Conservation (phyloP, 768 basidiomycete species). For the Mycena chlorophos region DNA sequence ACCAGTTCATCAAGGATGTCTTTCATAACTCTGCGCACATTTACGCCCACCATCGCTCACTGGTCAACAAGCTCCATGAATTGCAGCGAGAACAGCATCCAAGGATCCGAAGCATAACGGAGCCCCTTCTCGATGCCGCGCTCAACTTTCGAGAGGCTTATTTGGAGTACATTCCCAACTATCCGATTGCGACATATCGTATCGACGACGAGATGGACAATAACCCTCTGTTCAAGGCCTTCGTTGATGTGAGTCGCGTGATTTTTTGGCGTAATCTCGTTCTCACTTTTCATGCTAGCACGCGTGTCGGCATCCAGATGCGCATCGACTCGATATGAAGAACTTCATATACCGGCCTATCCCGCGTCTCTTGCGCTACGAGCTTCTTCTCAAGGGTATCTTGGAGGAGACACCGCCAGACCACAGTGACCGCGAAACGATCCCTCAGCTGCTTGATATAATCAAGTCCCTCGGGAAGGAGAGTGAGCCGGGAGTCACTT, state of each 20-base stretch:
- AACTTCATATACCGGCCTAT: conserved; percentile 92
- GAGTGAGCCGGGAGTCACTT: conserved; percentile 81
- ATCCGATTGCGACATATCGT: conserved; percentile 85
- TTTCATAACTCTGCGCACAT: conserved; percentile 87
- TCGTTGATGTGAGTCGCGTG: conserved; percentile 66
- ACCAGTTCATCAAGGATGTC: conserved; percentile 79
- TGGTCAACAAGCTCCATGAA: conserved; percentile 80
- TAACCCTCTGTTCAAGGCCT: conserved; percentile 76
- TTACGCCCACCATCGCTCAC: conserved; percentile 66
- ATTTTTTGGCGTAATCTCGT: conserved; percentile 22
- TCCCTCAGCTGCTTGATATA: conserved; percentile 84
- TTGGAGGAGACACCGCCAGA: conserved; percentile 69
- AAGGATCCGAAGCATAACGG: conserved; percentile 74
- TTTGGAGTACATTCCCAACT: conserved; percentile 90
- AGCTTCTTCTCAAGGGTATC: conserved; percentile 79
- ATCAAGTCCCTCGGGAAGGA: conserved; percentile 86
- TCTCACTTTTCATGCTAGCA: conserved; percentile 29
- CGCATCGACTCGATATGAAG: conserved; percentile 87
- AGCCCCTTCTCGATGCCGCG: conserved; percentile 83
- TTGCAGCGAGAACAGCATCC: conserved; percentile 90
- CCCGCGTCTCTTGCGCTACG: conserved; percentile 85
- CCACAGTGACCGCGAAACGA: conserved; percentile 80
- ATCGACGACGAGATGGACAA: conserved; percentile 87
- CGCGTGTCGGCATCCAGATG: conserved; percentile 65
- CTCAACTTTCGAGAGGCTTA: conserved; percentile 92